Evolutionary conservation across 768 basidiomycete genomes (phyloP).

Genomic region (Lactarius sanguifluus): DNA sequence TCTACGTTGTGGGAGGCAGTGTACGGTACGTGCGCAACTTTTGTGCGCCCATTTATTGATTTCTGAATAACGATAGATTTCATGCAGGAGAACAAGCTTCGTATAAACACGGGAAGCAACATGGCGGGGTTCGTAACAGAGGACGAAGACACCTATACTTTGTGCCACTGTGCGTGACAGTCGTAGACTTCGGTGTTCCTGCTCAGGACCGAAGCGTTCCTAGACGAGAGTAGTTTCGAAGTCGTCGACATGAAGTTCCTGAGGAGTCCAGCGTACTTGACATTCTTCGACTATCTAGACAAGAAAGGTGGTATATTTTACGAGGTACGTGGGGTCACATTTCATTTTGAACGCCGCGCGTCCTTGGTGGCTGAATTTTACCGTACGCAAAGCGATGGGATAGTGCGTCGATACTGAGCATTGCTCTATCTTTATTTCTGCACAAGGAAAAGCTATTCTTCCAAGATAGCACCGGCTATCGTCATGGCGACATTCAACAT

Average conservation of each 20-base stretch:
- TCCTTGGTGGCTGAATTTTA: neutral
- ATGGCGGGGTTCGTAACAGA: constrained; percentile 8
- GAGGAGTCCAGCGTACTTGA: constrained; percentile 4
- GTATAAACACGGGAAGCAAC: neutral
- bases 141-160: constrained; percentile 16
- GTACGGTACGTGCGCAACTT: constrained; percentile 45
- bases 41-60: neutral
- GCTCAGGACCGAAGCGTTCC: neutral
- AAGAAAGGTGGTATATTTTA: constrained; percentile 22
- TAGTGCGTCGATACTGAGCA: constrained; percentile 6
- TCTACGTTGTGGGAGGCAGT: constrained; percentile 69
- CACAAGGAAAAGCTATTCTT: constrained; percentile 5
- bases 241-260: constrained; percentile 19
- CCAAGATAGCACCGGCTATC: constrained; percentile 13
- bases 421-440: constrained; percentile 19
- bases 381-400: constrained; percentile 9
- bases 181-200: neutral
- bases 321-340: constrained; percentile 9
- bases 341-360: neutral
- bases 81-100: neutral
- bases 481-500: constrained; percentile 8
- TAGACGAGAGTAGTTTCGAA: constrained; percentile 19
- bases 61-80: neutral
- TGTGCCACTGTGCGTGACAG: constrained; percentile 14
- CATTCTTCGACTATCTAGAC: constrained; percentile 22